These are phyloP conservation scores for Pythium periplocum DNA, from an alignment of 352 stramenopile genomes.

Conservation along the genomic window DNA sequence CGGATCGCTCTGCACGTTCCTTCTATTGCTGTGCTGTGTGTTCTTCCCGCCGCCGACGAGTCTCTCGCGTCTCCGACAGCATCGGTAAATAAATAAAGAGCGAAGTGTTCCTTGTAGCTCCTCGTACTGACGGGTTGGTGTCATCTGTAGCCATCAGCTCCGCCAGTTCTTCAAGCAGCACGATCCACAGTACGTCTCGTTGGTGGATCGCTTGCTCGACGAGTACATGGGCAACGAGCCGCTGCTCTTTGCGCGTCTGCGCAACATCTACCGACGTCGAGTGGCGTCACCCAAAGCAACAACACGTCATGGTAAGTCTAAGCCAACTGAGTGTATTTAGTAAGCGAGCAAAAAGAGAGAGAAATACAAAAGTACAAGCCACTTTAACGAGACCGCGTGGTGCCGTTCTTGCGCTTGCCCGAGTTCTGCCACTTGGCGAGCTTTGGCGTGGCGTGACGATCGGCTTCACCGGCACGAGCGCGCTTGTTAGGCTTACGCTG, in stretches of 20 bases:
- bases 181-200: slow-evolving; percentile 33
- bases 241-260: slow-evolving; percentile 42
- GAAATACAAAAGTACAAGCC: neutral
- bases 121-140: neutral
- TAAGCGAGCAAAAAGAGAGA: slow-evolving; percentile 4
- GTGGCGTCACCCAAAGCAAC: too few species aligned
- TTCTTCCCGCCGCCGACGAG: slow-evolving; percentile 33
- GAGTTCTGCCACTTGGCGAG: slow-evolving; percentile 88
- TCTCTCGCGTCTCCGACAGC: slow-evolving; percentile 22
- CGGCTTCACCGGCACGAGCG: slow-evolving; percentile 71
- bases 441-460: slow-evolving; percentile 77
- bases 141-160: slow-evolving; percentile 23
- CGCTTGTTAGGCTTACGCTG: slow-evolving; percentile 81
- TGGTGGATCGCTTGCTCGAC: slow-evolving; percentile 34
- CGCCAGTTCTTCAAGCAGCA: slow-evolving; percentile 40
- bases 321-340: too few species aligned
- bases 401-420: slow-evolving; percentile 82
- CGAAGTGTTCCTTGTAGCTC: neutral
- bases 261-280: slow-evolving; percentile 27
- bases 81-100: slow-evolving; percentile 20
- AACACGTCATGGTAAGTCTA: too few species aligned
- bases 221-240: slow-evolving; percentile 53
- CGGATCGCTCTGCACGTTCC: slow-evolving; percentile 23
- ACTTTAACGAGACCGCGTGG: slow-evolving; percentile 70
- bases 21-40: slow-evolving; percentile 29